Conservation (phyloP, 768 basidiomycete species). For the Lanmaoa pseudosensibilis region DNA sequence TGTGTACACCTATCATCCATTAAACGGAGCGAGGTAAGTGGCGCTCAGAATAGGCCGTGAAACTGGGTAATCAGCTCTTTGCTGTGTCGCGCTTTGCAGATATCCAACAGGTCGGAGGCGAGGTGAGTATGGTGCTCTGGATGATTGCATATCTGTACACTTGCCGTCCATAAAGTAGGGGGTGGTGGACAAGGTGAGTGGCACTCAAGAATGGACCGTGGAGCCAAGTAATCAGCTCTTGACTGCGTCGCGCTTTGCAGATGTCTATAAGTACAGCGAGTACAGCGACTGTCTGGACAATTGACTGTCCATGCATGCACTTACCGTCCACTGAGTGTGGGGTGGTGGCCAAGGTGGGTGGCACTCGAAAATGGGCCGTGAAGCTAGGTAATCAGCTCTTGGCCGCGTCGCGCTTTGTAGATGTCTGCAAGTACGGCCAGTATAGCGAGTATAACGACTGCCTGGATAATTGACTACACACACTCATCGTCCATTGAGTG, state of each 20-base stretch:
- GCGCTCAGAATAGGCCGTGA: background rate
- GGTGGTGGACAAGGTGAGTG: background rate
- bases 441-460: too few species aligned
- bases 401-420: background rate
- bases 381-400: background rate
- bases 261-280: background rate
- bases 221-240: background rate
- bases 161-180: too few species aligned
- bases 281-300: too few species aligned
- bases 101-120: background rate
- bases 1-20: too few species aligned
- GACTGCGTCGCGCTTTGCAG: background rate
- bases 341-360: background rate
- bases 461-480: background rate
- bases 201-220: background rate
- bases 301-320: background rate
- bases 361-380: background rate
- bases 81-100: background rate
- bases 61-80: background rate
- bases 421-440: background rate
- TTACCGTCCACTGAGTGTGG: background rate
- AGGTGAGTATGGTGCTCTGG: background rate
- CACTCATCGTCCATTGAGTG: background rate
- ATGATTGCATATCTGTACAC: too few species aligned
- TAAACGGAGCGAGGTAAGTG: conserved; percentile 1